phyloP scores from a whole-genome alignment of 1,284 basidiomycete species.

The Cronartium quercuum region DNA sequence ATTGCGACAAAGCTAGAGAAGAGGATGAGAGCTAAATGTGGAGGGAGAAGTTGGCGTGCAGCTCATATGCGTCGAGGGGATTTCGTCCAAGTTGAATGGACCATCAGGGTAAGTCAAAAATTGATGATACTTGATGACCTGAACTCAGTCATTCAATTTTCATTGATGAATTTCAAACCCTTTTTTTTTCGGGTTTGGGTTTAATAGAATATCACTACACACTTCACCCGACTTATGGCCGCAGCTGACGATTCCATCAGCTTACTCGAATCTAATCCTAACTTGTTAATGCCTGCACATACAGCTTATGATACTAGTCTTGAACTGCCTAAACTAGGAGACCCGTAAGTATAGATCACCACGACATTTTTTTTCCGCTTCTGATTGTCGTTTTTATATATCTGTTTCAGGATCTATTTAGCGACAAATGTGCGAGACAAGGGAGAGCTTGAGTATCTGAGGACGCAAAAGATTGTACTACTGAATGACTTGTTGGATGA shows the following conservation, averaged over 20 bases:
- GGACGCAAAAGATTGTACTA: conserved; percentile 21
- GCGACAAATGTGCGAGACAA: conserved; percentile 20
- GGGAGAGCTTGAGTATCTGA: conserved; percentile 11
- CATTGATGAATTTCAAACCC: not conserved
- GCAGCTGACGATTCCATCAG: not conserved
- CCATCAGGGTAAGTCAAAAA: conserved; percentile 7
- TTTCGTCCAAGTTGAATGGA: conserved; percentile 19
- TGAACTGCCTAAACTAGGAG: conserved; percentile 5
- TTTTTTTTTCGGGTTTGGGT: too few species aligned
- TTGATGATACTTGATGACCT: too few species aligned
- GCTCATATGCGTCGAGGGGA: conserved; percentile 34
- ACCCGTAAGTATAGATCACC: conserved; percentile 17
- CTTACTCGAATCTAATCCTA: conserved; percentile 11
- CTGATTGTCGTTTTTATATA: not conserved
- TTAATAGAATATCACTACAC: conserved; percentile 30
- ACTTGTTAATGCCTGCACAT: conserved; percentile 7
- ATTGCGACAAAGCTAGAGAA: conserved; percentile 23
- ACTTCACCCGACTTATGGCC: conserved; percentile 5
- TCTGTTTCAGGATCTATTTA: conserved; percentile 13
- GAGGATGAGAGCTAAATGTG: conserved; percentile 34
- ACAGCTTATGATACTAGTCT: conserved; percentile 26
- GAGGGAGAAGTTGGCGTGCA: conserved; percentile 27
- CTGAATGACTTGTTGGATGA: conserved; percentile 26
- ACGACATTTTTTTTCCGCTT: not conserved
- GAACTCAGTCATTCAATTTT: too few species aligned